Evolutionary conservation across 495 filamentous ascomycete genomes (phyloP).

Genomic region (Rhizodiscina lignyota): DNA sequence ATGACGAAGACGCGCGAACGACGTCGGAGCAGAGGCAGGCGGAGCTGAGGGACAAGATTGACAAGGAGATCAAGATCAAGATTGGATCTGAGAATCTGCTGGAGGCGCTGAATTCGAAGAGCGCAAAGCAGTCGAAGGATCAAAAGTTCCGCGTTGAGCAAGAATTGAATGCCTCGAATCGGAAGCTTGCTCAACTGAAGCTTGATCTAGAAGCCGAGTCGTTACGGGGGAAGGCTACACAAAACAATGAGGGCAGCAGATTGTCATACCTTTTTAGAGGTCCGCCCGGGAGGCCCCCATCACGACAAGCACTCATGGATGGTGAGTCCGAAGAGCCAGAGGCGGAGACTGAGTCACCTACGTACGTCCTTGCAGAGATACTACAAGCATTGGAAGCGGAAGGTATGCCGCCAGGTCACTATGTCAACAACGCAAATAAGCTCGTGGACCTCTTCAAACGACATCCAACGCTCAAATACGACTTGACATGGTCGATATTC

Average conservation of each 20-base stretch:
- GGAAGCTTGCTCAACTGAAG: constrained; percentile 69
- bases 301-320: constrained; percentile 15
- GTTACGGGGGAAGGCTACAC: not conserved
- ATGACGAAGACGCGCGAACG: constrained; percentile 41
- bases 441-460: constrained; percentile 85
- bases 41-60: constrained; percentile 62
- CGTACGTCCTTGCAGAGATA: constrained; percentile 73
- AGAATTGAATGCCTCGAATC: constrained; percentile 81
- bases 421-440: constrained; percentile 78
- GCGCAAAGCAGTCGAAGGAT: constrained; percentile 85
- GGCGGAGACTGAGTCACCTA: constrained; percentile 61
- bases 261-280: constrained; percentile 49
- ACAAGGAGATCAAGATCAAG: constrained; percentile 93
- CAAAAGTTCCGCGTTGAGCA: constrained; percentile 76
- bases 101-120: constrained; percentile 86
- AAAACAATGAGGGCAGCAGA: constrained; percentile 18
- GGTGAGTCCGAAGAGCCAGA: constrained; percentile 50
- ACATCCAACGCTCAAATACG: constrained; percentile 86
- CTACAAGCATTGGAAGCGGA: constrained; percentile 74
- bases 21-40: constrained; percentile 60
- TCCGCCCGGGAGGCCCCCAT: constrained; percentile 15
- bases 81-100: constrained; percentile 93
- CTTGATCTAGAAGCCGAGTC: constrained; percentile 63
- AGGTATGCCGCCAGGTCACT: constrained; percentile 82
- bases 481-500: constrained; percentile 88